Conservation (phyloP, 805 yeast genomes). For the Kuraishia capsulata region DNA sequence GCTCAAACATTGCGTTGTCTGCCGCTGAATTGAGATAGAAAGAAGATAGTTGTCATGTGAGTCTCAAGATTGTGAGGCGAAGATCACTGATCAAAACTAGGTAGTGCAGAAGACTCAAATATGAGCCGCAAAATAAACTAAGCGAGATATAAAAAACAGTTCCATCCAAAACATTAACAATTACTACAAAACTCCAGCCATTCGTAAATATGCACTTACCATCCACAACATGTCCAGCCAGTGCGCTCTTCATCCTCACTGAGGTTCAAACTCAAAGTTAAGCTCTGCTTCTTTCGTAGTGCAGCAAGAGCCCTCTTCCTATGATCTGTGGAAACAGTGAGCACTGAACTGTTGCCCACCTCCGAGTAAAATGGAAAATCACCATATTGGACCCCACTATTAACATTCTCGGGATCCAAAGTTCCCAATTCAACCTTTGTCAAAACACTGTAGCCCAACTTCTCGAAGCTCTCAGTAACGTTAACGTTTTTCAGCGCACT, state of each 20-base stretch:
- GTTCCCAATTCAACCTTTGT: constrained; percentile 38
- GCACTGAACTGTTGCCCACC: neutral
- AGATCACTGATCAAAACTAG: too few relatives aligned
- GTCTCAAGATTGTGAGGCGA: too few relatives aligned
- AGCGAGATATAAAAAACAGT: too few relatives aligned
- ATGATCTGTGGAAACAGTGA: neutral
- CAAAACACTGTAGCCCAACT: constrained; percentile 28
- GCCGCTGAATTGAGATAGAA: too few relatives aligned
- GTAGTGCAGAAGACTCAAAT: too few relatives aligned
- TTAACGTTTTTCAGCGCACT: constrained; percentile 34
- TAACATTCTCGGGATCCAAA: constrained; percentile 36
- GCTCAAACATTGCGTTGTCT: neutral
- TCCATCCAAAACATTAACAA: too few relatives aligned
- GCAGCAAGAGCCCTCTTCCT: neutral
- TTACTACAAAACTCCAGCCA: too few relatives aligned
- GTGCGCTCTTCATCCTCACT: neutral
- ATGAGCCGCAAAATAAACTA: too few relatives aligned
- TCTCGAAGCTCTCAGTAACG: constrained; percentile 29
- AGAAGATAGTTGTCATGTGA: neutral
- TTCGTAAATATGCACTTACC: neutral
- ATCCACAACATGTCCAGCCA: neutral
- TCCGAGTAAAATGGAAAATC: neutral
- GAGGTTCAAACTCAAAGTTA: neutral
- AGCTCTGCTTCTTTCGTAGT: neutral
- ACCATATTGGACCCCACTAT: constrained; percentile 42